phyloP scores from a whole-genome alignment of 1,284 basidiomycete species.

The Moesziomyces sp. region DNA sequence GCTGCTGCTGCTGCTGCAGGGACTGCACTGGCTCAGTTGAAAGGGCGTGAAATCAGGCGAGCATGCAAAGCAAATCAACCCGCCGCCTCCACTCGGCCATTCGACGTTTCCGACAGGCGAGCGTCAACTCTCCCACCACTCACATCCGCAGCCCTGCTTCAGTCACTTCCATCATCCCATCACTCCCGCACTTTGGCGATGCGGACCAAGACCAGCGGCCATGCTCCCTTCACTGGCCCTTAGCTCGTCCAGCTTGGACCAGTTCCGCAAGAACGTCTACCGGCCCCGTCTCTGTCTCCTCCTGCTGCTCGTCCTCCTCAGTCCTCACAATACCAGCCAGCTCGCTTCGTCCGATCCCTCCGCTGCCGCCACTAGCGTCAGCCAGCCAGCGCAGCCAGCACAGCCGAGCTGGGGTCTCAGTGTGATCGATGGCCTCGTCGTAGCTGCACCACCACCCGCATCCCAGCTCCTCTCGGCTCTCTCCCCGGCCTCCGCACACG shows the following conservation, averaged over 20 bases:
- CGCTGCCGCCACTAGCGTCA: constrained; percentile 12
- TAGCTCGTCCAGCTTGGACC: constrained; percentile 42
- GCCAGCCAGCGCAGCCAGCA: constrained; percentile 28
- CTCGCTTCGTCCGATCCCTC: constrained; percentile 15
- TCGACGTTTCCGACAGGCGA: too few species aligned
- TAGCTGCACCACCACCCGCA: constrained; percentile 27
- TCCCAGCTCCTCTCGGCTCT: constrained; percentile 4
- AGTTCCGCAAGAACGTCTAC: constrained; percentile 49
- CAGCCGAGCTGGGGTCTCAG: constrained; percentile 32
- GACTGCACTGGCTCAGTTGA: too few species aligned
- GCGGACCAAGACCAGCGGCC: not conserved
- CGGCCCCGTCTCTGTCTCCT: constrained; percentile 50
- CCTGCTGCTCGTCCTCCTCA: constrained; percentile 45
- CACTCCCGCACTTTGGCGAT: not conserved
- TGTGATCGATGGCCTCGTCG: constrained; percentile 41
- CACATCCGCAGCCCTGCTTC: too few species aligned
- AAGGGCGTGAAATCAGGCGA: too few species aligned
- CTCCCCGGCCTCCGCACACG: constrained; percentile 1
- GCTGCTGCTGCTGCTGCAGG: too few species aligned
- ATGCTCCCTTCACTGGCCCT: constrained; percentile 39
- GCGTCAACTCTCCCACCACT: too few species aligned
- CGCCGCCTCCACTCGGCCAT: not conserved
- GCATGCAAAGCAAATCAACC: too few species aligned
- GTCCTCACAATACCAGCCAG: constrained; percentile 34
- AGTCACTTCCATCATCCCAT: not conserved